These are phyloP conservation scores for Dictyostelium firmibasis DNA, from an alignment of 78 protist species.

Conservation along the genomic window DNA sequence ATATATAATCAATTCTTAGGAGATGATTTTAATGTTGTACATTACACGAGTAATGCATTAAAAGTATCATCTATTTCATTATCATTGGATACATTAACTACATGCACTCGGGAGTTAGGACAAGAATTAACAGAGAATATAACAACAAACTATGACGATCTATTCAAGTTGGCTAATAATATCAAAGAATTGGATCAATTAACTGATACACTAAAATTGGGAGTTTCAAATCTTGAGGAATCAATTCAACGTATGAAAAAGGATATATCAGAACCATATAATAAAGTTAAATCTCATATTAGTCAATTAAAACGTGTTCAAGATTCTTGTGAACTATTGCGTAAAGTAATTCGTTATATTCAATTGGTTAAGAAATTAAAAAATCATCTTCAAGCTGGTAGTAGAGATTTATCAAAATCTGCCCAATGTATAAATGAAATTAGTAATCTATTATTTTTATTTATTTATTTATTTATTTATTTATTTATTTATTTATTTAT, in stretches of 20 bases:
- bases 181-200: slow-evolving; percentile 57
- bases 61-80: slow-evolving; percentile 50
- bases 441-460: neutral
- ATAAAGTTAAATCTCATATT: slow-evolving; percentile 21
- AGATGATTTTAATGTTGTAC: slow-evolving; percentile 44
- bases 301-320: slow-evolving; percentile 55
- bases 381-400: slow-evolving; percentile 46
- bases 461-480: no score
- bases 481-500: no score
- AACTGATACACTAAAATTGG: neutral
- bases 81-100: slow-evolving; percentile 32
- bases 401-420: slow-evolving; percentile 72
- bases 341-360: slow-evolving; percentile 56
- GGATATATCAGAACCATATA: slow-evolving; percentile 56
- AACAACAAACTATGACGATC: slow-evolving; percentile 36
- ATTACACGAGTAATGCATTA: slow-evolving; percentile 72
- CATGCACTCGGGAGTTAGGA: slow-evolving; percentile 7
- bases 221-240: slow-evolving; percentile 17
- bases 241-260: slow-evolving; percentile 48
- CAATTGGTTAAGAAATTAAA: slow-evolving; percentile 48
- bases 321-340: slow-evolving; percentile 63
- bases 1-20: slow-evolving; percentile 46
- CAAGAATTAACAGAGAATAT: slow-evolving; percentile 52
- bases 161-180: slow-evolving; percentile 56
- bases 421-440: slow-evolving; percentile 78